Percentiles rank a stretch among this genome's conserved stretches.
Conservation (phyloP, 169 alveolate genomes). For the Plasmodium malariae region DNA sequence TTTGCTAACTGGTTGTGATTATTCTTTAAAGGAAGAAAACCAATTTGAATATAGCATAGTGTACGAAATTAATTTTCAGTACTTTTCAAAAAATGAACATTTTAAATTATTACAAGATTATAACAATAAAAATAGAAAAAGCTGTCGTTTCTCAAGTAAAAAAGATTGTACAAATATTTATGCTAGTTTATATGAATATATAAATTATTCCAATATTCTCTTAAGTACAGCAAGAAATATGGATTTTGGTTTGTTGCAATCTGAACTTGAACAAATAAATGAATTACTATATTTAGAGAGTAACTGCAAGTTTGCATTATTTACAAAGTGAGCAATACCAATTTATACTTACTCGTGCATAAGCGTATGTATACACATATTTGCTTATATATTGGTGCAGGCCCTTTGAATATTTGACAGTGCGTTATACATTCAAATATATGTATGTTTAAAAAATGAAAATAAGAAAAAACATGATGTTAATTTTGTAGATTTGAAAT, state of each 20-base stretch:
- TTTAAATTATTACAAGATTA: conserved; percentile 44
- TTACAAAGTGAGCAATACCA: conserved; percentile 30
- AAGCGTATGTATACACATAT: neutral
- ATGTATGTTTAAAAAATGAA: neutral
- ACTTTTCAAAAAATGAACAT: conserved; percentile 26
- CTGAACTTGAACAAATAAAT: conserved; percentile 56
- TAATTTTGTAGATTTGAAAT: conserved; percentile 53
- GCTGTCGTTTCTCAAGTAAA: neutral
- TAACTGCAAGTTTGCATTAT: conserved; percentile 56
- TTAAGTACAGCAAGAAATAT: conserved; percentile 24
- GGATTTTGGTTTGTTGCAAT: conserved; percentile 24
- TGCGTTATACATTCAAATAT: conserved; percentile 1
- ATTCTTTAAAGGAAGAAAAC: conserved; percentile 16
- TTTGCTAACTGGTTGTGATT: neutral
- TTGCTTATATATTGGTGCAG: neutral
- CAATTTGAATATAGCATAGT: conserved; percentile 23
- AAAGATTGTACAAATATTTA: neutral
- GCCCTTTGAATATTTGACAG: neutral
- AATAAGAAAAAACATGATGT: neutral
- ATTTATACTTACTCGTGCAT: neutral
- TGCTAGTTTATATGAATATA: conserved; percentile 47
- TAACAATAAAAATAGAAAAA: neutral
- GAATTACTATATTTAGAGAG: conserved; percentile 45
- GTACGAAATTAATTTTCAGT: conserved; percentile 28
- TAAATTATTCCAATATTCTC: conserved; percentile 24